A percentile compares a stretch with the other conserved stretches of the same genome.
Conservation (phyloP, 2,329 filamentous ascomycete species). For the Magnaporthiopsis rhizophila region DNA sequence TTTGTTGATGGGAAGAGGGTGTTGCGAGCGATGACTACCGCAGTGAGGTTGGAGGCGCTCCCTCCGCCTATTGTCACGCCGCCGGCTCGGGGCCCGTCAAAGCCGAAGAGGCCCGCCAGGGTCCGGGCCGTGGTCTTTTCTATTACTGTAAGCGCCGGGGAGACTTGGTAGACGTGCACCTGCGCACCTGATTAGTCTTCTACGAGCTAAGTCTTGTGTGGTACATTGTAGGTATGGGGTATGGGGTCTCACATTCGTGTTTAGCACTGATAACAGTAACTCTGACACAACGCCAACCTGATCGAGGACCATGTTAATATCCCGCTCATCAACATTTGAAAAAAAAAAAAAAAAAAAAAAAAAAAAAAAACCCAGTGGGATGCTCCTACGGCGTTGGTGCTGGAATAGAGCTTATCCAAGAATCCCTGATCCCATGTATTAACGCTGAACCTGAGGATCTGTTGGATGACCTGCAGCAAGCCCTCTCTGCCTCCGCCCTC, state of each 20-base stretch:
- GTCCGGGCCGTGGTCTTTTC: constrained; percentile 73
- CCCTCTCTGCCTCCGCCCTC: constrained; percentile 62
- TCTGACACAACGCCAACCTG: constrained; percentile 78
- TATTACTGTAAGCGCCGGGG: constrained; percentile 76
- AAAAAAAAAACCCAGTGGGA: not conserved
- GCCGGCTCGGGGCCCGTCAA: constrained; percentile 60
- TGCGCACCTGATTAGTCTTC: constrained; percentile 18
- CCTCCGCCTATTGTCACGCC: constrained; percentile 78
- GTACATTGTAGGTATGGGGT: not conserved
- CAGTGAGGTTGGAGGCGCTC: constrained; percentile 75
- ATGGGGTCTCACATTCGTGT: constrained; percentile 64
- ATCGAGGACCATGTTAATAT: not conserved
- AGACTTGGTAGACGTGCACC: constrained; percentile 90
- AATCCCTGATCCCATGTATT: constrained; percentile 99
- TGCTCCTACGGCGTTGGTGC: constrained; percentile 64
- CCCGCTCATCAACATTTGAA: not conserved
- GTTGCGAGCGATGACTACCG: constrained; percentile 82
- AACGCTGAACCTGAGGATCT: constrained; percentile 75
- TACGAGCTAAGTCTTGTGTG: not conserved
- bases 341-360: no score
- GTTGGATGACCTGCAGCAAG: constrained; percentile 60
- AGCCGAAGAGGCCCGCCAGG: constrained; percentile 70
- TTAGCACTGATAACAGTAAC: constrained; percentile 73
- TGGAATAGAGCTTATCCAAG: constrained; percentile 89
- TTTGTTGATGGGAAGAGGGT: constrained; percentile 75